A percentile compares a stretch with the other conserved stretches of the same genome.
phyloP scores from a whole-genome alignment of 164 flowering plant genomes.

The Hamamelis virginiana region DNA sequence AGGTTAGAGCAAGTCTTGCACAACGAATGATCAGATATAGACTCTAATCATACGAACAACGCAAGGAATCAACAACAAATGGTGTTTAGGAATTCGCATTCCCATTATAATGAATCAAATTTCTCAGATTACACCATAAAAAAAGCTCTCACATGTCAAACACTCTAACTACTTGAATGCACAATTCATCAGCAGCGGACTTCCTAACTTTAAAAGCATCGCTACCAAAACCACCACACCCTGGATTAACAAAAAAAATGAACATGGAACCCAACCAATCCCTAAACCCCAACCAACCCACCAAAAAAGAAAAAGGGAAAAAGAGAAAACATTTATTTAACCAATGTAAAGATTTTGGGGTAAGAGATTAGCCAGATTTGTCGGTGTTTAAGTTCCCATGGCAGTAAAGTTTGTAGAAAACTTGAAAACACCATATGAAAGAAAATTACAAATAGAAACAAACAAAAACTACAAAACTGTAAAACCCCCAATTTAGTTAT shows the following conservation, averaged over 20 bases:
- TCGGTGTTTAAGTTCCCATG: conserved; percentile 1
- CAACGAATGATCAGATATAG: too few species aligned
- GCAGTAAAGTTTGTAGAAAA: not conserved
- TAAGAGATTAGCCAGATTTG: not conserved
- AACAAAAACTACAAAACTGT: too few species aligned
- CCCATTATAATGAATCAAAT: conserved; percentile 3
- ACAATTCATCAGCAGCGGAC: not conserved
- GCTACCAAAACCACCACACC: not conserved
- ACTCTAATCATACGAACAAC: too few species aligned
- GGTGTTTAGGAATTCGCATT: not conserved
- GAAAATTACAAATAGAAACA: too few species aligned
- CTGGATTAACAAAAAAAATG: not conserved
- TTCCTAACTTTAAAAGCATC: not conserved
- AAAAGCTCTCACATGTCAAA: not conserved
- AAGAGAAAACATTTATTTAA: not conserved
- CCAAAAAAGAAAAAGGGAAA: not conserved
- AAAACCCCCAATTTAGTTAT: too few species aligned
- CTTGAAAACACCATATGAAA: too few species aligned
- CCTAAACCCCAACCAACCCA: not conserved
- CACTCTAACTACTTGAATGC: not conserved
- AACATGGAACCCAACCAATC: too few species aligned
- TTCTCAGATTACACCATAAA: too few species aligned
- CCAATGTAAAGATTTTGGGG: not conserved
- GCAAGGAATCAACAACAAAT: not conserved
- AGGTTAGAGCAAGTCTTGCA: too few species aligned